These are phyloP conservation scores for Zymoseptoria brevis DNA, from an alignment of 2,329 filamentous ascomycete species.

Conservation along the genomic window DNA sequence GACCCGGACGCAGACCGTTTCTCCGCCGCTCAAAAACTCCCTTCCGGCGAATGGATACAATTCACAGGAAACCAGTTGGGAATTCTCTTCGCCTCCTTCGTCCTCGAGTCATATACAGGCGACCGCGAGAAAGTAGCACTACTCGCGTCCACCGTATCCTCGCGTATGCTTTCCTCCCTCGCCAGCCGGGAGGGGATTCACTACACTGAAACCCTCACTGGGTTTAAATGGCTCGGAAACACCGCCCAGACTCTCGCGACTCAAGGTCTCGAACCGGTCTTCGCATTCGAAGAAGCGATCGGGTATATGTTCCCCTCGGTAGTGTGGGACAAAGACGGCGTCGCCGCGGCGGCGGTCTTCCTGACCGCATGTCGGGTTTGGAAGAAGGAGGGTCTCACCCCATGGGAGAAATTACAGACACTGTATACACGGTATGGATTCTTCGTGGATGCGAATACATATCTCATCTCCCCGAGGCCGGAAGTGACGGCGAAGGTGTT, in stretches of 20 bases:
- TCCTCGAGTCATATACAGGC: constrained; percentile 43
- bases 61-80: constrained; percentile 61
- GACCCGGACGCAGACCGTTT: constrained; percentile 60
- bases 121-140: constrained; percentile 42
- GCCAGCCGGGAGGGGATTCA: constrained; percentile 48
- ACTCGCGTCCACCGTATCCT: constrained; percentile 57
- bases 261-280: constrained; percentile 45
- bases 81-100: constrained; percentile 50
- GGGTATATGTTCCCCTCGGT: constrained; percentile 59
- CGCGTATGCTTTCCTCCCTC: constrained; percentile 53
- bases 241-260: constrained; percentile 46
- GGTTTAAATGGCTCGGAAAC: constrained; percentile 63
- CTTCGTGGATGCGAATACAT: constrained; percentile 57
- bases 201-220: constrained; percentile 55
- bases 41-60: constrained; percentile 48
- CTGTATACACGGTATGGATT: constrained; percentile 52
- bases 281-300: constrained; percentile 58
- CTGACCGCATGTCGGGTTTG: constrained; percentile 48
- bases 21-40: constrained; percentile 51
- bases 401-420: constrained; percentile 48
- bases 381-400: constrained; percentile 46
- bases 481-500: constrained; percentile 49
- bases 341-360: constrained; percentile 53
- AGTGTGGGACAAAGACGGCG: constrained; percentile 58
- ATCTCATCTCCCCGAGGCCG: constrained; percentile 51